Percentiles rank a stretch among this genome's conserved stretches.
Evolutionary conservation across 331 rosid species (phyloP).

Genomic region (Arachis monticola): DNA sequence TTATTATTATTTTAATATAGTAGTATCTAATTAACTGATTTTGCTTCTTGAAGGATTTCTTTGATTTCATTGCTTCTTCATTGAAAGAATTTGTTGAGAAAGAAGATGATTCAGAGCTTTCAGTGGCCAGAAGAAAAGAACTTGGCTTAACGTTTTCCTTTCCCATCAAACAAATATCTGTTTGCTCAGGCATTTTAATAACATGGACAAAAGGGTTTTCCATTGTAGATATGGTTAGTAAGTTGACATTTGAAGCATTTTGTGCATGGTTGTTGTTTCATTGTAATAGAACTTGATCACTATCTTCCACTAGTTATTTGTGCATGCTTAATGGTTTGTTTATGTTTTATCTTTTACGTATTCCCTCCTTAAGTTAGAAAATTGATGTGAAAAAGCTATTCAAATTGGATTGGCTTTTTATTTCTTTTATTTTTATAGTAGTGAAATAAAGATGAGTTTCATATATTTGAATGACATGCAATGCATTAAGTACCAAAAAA

Average conservation of each 20-base stretch:
- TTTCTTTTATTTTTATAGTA: neutral
- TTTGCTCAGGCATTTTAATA: constrained; percentile 67
- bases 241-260: constrained; percentile 34
- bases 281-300: neutral
- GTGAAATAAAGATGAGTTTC: constrained; percentile 8
- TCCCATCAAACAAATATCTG: constrained; percentile 68
- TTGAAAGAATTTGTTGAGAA: constrained; percentile 63
- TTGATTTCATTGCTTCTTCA: constrained; percentile 69
- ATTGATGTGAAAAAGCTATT: neutral
- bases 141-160: constrained; percentile 83
- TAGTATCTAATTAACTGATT: constrained; percentile 24
- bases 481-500: constrained; percentile 23
- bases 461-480: neutral
- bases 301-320: neutral
- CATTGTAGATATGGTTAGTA: constrained; percentile 77
- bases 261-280: constrained; percentile 19
- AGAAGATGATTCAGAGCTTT: constrained; percentile 51
- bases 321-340: neutral
- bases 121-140: constrained; percentile 53
- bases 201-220: constrained; percentile 74
- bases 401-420: neutral
- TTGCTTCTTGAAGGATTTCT: constrained; percentile 63
- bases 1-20: neutral
- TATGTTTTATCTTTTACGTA: neutral
- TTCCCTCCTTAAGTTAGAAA: neutral